Evolutionary conservation across 306 rosid species (phyloP), one percentile per base, ranked within the genome.

Genomic region (Casuarina glauca): DNA sequence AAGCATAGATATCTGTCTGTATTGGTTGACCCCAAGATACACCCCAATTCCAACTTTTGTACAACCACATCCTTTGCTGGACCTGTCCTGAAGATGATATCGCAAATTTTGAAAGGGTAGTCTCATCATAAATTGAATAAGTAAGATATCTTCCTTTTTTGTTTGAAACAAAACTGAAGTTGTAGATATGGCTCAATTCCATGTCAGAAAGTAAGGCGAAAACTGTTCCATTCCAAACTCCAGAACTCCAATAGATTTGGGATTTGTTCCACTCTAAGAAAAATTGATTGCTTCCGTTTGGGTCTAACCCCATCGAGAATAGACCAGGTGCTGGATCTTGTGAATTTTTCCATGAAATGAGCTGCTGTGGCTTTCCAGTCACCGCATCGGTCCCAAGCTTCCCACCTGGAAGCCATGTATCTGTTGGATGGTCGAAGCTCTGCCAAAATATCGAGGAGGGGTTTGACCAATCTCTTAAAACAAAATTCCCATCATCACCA

Each of bases 281-380:
- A 57, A 2, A 6, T 57, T 57, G 36, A 57, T 26, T 15, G 51
- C 75, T 82, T 53, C 75, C 86, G 0, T 72, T 62, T 1, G 90
- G 88, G 75, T 87, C 88, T 32, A 84, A 45, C 66, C 82, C 90
- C 15, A 87, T 44, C 12, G 88, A 84, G 81, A 82, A 87, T 5
- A 77, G 52, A n/a, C 88, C 90, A 13, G 73, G 4, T 15, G 85
- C 78, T 4, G 90, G 87, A 80, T 87, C 78, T 4, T 84, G 70
- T 0, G 0, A 45, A 53, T 82, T 87, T 77, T 74, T 87, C 90
- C 88, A 84, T 3, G 90, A 52, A 71, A 88, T 84, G 5, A 87
- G 90, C 69, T 78, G 82, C 20, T 84, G 86, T 4, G 86, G 86
- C 73, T 67, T 16, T 19, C 80, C 75, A n/a, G 86, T 84, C 72